Base-by-base conservation (phyloP, 352 stramenopile species). In the Pythium volutum region DNA sequence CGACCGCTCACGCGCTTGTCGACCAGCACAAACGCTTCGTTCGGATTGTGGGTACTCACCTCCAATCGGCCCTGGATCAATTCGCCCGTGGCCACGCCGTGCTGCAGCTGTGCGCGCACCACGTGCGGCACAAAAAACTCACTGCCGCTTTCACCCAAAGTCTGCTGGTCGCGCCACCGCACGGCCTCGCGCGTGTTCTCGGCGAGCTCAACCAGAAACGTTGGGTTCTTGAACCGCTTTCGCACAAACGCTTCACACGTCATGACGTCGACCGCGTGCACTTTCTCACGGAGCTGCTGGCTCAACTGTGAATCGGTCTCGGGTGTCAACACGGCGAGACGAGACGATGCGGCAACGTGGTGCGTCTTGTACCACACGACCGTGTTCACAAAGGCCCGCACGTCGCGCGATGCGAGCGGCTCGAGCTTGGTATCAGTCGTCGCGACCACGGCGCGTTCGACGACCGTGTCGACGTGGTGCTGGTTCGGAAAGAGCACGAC, bases 1-100 rank as follows among this genome's bases (percentile, higher is more conserved):
- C 43, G 20, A 18, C 51, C 36, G 7, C 42, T 47, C 8, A 72
- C 48, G 6, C 69, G 61, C n/a, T 70, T 67, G 36, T 69, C 59
- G 9, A 87, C 70, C n/a, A 84, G 49, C n/a, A 94, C 84, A 55
- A 81, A 92, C 5, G 82, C 80, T 59, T 94, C 84, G 57, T 84
- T 78, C 4, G 84, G 79, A 48, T 92, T 88, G 59, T 92, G 71
- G 18, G 69, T 45, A 34, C 78, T 94, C 67, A 90, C 82, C 42
- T 91, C 76, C 4, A 94, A 72, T 46, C 74, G 76, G 4, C 84
- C 84, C 7, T 73, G 58, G 16, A 89, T 10, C 25, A 84, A 48
- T 12, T 65, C 66, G 9, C 65, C 52, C 8, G 64, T 65, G 16
- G 66, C 38, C 16, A 89, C 34, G 3, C 73, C 27, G 16, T 84